Base-by-base conservation (phyloP, 1,284 basidiomycete genomes). In the Ceratobasidium sp. region DNA sequence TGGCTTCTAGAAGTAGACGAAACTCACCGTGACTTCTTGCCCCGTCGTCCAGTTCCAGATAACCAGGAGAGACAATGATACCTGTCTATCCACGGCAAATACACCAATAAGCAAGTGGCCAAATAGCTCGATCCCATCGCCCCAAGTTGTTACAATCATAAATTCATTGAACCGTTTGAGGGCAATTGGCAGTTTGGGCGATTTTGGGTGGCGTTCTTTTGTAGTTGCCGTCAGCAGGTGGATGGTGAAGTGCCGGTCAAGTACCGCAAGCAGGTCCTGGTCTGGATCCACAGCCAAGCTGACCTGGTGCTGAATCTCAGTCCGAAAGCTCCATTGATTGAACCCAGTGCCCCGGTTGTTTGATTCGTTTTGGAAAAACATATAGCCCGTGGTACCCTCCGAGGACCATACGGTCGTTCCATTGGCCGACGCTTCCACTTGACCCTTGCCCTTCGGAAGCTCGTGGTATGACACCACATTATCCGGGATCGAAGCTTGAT, bases 291-390 rank as follows among this genome's bases (percentile, higher is more conserved):
- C 44, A 18, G 63, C 63, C 4, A 66, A 13, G 33, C 20, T 12
- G 13, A 10, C 10, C 20, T 23, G 23, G 7, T 44, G 12, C 15
- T 18, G 39, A 33, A 33, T 33, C 33, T 10, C 39, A 20, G 13
- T 10, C n/a, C 7, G 12, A 60, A 60, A 42, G 40, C 23, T 66
- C 63, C 63, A 66, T n/a, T 66, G 40, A n/a, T 42, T 46, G 15
- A 44, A 46, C 40, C 44, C 63, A 10, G 63, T 66, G 5, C 40
- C 63, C 6, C 63, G 63, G 23, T 66, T 66, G 13, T 4, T 46
- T 15, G 63, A 46, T 10, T 33, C 13, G 18, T 42, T 9, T n/a
- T 66, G 63, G 63, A 66, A 66, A 18, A 66, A 66, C 58, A 49
- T 66, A 20, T 33, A 66, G 39, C 63, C 44, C 20, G 28, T 60